phyloP scores from a whole-genome alignment of 805 yeast species.

The Lachancea meyersii region DNA sequence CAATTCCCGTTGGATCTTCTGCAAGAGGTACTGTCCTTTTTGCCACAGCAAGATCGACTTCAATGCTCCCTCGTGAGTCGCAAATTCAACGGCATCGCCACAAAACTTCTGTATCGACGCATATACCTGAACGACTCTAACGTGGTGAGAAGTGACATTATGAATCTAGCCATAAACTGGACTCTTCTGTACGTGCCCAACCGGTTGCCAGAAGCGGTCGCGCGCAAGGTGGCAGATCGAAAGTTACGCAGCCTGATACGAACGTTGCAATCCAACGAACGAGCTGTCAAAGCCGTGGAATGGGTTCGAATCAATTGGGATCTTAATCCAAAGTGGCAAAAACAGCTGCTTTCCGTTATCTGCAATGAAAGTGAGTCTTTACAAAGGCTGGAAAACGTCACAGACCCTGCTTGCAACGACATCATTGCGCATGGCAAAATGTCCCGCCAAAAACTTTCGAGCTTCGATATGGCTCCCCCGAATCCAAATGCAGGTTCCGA shows the following conservation, averaged over 20 bases:
- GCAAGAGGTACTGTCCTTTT: constrained; percentile 31
- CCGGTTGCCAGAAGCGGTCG: constrained; percentile 21
- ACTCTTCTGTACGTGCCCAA: constrained; percentile 30
- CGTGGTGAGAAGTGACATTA: constrained; percentile 34
- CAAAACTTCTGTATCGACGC: constrained; percentile 31
- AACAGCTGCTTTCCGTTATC: constrained; percentile 25
- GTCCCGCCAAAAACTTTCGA: constrained; percentile 23
- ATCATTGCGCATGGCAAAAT: constrained; percentile 29
- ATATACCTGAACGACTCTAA: constrained; percentile 38
- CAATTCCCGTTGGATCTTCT: constrained; percentile 13
- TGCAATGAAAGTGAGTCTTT: constrained; percentile 29
- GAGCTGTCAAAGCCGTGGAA: constrained; percentile 26
- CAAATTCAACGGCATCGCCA: constrained; percentile 29
- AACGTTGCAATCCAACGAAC: constrained; percentile 22
- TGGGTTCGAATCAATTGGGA: constrained; percentile 43
- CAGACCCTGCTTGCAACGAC: constrained; percentile 35
- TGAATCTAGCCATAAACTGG: constrained; percentile 38
- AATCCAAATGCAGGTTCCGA: constrained; percentile 31
- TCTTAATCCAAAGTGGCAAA: constrained; percentile 31
- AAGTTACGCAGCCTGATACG: constrained; percentile 26
- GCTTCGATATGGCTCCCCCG: constrained; percentile 37
- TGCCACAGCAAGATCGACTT: constrained; percentile 34
- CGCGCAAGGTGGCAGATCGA: constrained; percentile 29
- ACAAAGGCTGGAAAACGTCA: constrained; percentile 36
- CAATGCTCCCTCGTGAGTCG: constrained; percentile 24